These are phyloP conservation scores for Hypoxylon sp. DNA, from an alignment of 2,329 filamentous ascomycete species.

Conservation along the genomic window DNA sequence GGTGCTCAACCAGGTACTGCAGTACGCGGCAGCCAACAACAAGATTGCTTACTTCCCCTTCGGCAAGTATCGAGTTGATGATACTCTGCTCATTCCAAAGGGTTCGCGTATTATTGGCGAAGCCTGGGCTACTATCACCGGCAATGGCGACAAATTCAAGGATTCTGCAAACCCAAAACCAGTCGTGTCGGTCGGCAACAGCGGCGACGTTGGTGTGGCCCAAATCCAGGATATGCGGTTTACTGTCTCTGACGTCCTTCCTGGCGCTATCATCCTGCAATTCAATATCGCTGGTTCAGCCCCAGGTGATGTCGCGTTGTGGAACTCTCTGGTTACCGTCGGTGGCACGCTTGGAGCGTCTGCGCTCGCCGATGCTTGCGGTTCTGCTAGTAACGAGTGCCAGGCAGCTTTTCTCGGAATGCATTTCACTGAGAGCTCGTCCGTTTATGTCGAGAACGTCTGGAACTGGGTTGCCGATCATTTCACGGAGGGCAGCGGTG, in stretches of 20 bases:
- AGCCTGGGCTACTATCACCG: conserved; percentile 67
- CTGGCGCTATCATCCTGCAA: conserved; percentile 73
- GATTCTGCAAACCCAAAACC: conserved; percentile 67
- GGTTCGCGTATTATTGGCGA: conserved; percentile 68
- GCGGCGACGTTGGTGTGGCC: conserved; percentile 70
- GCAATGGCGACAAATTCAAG: conserved; percentile 65
- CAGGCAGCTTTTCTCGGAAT: conserved; percentile 63
- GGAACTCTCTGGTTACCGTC: conserved; percentile 58
- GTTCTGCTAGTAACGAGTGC: conserved; percentile 57
- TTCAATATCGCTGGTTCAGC: conserved; percentile 56
- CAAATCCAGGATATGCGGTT: conserved; percentile 78
- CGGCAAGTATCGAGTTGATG: conserved; percentile 67
- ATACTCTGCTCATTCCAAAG: conserved; percentile 65
- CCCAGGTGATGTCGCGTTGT: conserved; percentile 54
- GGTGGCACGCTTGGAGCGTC: conserved; percentile 56
- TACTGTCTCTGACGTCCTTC: conserved; percentile 70
- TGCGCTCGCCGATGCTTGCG: conserved; percentile 51
- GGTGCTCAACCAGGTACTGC: conserved; percentile 58
- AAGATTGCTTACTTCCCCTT: conserved; percentile 69
- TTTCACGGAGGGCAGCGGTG: conserved; percentile 61
- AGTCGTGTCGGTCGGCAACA: conserved; percentile 70
- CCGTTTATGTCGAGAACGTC: conserved; percentile 68
- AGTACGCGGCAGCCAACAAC: conserved; percentile 55
- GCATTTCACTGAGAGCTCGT: conserved; percentile 62
- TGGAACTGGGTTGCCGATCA: conserved; percentile 71